phyloP scores from a whole-genome alignment of 352 stramenopile species.

The Phytophthora citrophthora region DNA sequence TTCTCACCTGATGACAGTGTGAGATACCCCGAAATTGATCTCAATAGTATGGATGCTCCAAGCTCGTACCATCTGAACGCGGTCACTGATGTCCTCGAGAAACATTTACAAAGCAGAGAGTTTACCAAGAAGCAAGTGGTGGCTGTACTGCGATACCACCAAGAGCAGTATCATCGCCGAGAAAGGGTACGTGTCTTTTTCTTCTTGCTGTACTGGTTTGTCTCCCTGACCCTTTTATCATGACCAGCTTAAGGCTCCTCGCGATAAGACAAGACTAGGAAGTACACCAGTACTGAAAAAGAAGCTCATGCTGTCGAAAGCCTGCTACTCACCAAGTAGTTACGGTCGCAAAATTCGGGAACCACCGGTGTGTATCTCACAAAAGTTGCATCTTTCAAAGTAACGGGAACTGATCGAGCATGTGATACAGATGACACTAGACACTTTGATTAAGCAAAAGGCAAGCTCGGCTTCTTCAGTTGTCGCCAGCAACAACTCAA shows the following conservation, averaged over 20 bases:
- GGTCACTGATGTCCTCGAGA: conserved; percentile 45
- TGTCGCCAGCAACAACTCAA: conserved; percentile 17
- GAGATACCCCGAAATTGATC: conserved; percentile 26
- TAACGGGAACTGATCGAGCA: not conserved
- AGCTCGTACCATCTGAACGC: conserved; percentile 44
- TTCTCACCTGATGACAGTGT: conserved; percentile 27
- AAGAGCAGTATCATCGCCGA: conserved; percentile 37
- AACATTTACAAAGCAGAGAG: conserved; percentile 54
- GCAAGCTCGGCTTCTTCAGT: not conserved
- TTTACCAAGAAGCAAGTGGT: conserved; percentile 58
- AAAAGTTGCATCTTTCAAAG: not conserved
- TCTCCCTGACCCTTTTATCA: not conserved
- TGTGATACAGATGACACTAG: conserved; percentile 48
- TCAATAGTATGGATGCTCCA: conserved; percentile 14
- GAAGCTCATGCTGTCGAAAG: conserved; percentile 50
- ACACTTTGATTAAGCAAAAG: conserved; percentile 53
- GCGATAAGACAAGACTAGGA: conserved; percentile 8
- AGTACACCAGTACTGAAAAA: conserved; percentile 36
- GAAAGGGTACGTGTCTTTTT: conserved; percentile 20
- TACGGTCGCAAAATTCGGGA: conserved; percentile 40
- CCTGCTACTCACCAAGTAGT: conserved; percentile 41
- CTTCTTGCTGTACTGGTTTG: not conserved
- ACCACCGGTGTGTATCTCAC: conserved; percentile 36
- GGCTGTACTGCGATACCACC: conserved; percentile 45
- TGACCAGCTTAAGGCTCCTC: conserved; percentile 16